Conservation (phyloP, 2,329 filamentous ascomycete genomes). For the Cladosporium sp. region DNA sequence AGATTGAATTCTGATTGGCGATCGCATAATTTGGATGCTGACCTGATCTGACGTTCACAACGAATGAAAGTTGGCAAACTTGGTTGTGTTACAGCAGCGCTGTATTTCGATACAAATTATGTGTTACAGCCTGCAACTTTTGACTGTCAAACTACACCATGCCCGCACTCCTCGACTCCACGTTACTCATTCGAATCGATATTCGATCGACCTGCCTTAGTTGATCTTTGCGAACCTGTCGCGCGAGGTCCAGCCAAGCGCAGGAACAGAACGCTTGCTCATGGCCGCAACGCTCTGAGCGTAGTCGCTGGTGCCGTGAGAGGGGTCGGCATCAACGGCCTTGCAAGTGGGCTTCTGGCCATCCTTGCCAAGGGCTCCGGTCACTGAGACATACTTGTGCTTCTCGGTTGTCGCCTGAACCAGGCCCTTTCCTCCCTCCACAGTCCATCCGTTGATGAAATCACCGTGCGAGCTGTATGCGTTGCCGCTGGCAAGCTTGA, state of each 20-base stretch:
- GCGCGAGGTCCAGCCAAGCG: conserved; percentile 15
- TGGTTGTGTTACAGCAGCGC: background rate
- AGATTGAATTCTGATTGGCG: background rate
- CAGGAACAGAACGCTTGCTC: conserved; percentile 20
- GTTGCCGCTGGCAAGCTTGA: conserved; percentile 46
- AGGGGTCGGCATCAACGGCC: conserved; percentile 44
- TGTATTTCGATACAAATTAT: background rate
- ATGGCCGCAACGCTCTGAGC: conserved; percentile 38
- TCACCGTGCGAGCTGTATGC: conserved; percentile 49
- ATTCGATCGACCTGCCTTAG: background rate
- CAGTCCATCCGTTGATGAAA: conserved; percentile 51
- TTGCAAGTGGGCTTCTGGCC: conserved; percentile 37
- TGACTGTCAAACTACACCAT: background rate
- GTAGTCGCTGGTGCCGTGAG: conserved; percentile 44
- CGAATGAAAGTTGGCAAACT: background rate
- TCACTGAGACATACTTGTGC: conserved; percentile 40
- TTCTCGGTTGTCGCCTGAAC: conserved; percentile 35
- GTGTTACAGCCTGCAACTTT: background rate
- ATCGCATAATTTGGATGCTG: background rate
- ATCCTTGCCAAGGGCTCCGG: conserved; percentile 38
- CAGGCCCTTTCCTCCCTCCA: conserved; percentile 46
- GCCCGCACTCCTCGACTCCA: background rate
- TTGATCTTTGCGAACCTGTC: conserved; percentile 11
- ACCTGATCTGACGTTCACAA: background rate
- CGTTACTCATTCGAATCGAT: background rate